Evolutionary conservation across 305 asterid species (phyloP), one percentile per base, ranked within the genome.

Genomic region (Rubia tinctorum): DNA sequence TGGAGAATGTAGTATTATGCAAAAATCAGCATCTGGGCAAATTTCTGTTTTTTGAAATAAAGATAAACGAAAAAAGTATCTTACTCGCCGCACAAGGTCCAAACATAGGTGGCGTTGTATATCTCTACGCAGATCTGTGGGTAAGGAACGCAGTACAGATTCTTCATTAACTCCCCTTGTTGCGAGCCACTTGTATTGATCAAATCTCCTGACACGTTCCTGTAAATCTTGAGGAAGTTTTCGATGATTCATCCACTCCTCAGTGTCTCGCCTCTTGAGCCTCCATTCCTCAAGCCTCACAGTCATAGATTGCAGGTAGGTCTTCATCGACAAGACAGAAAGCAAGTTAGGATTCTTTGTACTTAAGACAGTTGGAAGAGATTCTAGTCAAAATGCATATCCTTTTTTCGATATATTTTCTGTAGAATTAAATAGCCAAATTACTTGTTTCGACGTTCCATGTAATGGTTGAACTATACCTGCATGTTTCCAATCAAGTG

Each of bases 201-300:
- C 85, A 74, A 86, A 90, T 68, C 88, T 86, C 72, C 90, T 82
- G 44, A 90, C 90, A 9, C 95, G 91, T 71, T 85, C 87, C 58
- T 81, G 85, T 66, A 90, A 78, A 75, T 77, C 85, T n/a, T 82
- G 85, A 1, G 97, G 95, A 34, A 90, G 95, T 37, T 89, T 90
- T 25, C 95, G 89, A 82, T 90, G 97, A 71, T 82, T 85, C 97
- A 90, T 90, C 97, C 97, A 90, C 76, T 88, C 93, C 83, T 90
- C 97, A 3, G 92, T 90, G 76, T 90, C 97, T 63, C 91, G 77
- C 59, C 93, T 80, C 81, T 87, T 90, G 8, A 90, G 88, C 58
- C 96, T 86, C 96, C 96, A 90, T 74, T 90, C 96, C 81, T 90
- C 96, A 10, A 88, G 96, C 86, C 95, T 87, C 88, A 90, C 91